Evolutionary conservation across 202 grass and related monocot genomes (phyloP).

Genomic region (Musa balbisiana): DNA sequence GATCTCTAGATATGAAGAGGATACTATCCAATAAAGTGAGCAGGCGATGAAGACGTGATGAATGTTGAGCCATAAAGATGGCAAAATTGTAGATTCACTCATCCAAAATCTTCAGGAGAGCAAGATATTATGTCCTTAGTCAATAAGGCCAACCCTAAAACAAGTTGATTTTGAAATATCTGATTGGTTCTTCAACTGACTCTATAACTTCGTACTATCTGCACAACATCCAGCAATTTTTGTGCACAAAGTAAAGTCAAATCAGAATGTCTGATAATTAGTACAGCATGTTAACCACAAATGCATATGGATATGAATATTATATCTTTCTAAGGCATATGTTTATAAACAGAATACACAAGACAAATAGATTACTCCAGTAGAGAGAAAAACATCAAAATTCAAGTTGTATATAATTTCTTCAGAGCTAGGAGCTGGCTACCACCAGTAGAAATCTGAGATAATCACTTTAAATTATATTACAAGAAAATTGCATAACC

Average conservation of each 20-base stretch:
- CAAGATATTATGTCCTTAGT: background rate
- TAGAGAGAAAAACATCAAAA: background rate
- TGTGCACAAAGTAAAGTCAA: background rate
- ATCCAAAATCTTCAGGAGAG: constrained; percentile 29
- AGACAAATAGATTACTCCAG: background rate
- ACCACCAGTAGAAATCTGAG: no score
- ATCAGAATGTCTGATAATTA: background rate
- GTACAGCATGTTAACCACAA: background rate
- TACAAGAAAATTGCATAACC: background rate
- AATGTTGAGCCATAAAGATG: constrained; percentile 78
- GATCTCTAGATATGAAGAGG: constrained; percentile 27
- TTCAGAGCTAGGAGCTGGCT: no score
- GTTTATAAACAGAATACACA: background rate
- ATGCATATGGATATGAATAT: background rate
- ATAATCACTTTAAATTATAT: no score
- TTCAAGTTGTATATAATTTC: no score
- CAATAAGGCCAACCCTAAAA: background rate
- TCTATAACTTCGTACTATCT: background rate
- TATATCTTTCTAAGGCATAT: background rate
- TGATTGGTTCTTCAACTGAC: background rate
- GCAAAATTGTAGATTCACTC: constrained; percentile 31
- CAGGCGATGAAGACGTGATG: constrained; percentile 91
- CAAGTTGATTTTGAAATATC: background rate
- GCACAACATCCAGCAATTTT: background rate
- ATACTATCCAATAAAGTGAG: constrained; percentile 99